These are phyloP conservation scores for Neoboletus brunneissimus DNA, from an alignment of 768 basidiomycete genomes.

Conservation along the genomic window DNA sequence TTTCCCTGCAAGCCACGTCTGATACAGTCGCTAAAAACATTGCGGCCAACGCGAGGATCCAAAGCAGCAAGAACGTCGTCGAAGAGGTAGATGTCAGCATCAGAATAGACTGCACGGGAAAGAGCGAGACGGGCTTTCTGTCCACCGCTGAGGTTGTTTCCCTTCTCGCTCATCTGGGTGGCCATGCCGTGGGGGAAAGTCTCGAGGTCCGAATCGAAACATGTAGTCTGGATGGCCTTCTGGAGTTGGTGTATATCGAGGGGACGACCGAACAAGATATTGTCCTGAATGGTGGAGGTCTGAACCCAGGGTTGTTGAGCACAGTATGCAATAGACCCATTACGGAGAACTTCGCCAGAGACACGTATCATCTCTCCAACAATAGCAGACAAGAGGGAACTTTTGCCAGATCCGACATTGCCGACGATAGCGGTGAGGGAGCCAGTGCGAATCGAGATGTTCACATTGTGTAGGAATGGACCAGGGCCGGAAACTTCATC, in stretches of 20 bases:
- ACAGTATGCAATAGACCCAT: conserved; percentile 32
- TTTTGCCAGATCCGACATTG: conserved; percentile 29
- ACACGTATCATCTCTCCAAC: conserved; percentile 30
- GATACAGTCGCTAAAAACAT: conserved; percentile 28
- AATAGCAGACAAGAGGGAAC: conserved; percentile 29
- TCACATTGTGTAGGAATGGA: conserved; percentile 22
- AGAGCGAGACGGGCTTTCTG: conserved; percentile 49
- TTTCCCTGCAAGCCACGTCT: conserved; percentile 20
- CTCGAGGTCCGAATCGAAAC: conserved; percentile 30
- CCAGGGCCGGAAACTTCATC: conserved; percentile 6
- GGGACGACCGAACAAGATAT: conserved; percentile 31
- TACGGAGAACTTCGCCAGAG: conserved; percentile 22
- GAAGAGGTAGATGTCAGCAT: conserved; percentile 41
- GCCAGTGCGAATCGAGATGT: conserved; percentile 19
- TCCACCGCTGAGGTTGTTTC: conserved; percentile 43
- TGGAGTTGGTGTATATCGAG: conserved; percentile 27
- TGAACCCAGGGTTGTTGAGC: conserved; percentile 35
- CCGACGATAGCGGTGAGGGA: conserved; percentile 29
- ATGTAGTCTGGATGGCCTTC: conserved; percentile 27
- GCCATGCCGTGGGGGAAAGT: conserved; percentile 29
- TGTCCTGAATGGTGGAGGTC: conserved; percentile 31
- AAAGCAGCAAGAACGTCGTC: conserved; percentile 48
- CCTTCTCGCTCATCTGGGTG: conserved; percentile 49
- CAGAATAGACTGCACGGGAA: conserved; percentile 45
- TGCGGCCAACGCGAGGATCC: conserved; percentile 44